Percentiles rank a stretch among this genome's conserved stretches.
These are phyloP conservation scores for Thuja plicata DNA, from an alignment of 83 land plant species.

Conservation along the genomic window DNA sequence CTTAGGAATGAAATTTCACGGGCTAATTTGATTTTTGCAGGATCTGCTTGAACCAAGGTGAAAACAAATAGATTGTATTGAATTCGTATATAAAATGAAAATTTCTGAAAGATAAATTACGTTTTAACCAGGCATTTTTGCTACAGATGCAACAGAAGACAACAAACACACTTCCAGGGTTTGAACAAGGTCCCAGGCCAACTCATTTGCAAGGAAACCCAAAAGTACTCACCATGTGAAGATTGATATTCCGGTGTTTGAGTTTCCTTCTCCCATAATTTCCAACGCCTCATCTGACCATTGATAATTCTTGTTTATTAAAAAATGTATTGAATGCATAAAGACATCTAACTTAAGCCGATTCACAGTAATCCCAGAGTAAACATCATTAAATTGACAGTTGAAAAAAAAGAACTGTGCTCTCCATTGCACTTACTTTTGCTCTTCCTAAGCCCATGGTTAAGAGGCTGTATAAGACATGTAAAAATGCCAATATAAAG, in stretches of 20 bases:
- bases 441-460: conserved; percentile 47
- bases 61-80: background rate
- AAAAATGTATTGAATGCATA: background rate
- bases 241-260: conserved; percentile 43
- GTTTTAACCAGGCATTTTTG: conserved; percentile 19
- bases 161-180: background rate
- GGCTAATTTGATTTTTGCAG: conserved; percentile 50
- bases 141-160: background rate
- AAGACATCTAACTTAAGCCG: background rate
- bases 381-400: background rate
- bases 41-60: conserved; percentile 30
- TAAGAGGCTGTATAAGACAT: conserved; percentile 42
- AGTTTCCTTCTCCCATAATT: conserved; percentile 54
- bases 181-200: background rate
- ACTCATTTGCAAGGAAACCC: background rate
- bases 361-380: background rate
- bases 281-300: conserved; percentile 52
- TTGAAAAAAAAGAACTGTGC: no score
- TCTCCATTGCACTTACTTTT: conserved; percentile 25
- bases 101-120: conserved; percentile 25
- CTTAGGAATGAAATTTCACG: conserved; percentile 49
- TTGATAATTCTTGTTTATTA: background rate
- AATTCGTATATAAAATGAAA: conserved; percentile 14
- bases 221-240: conserved; percentile 29
- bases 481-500: conserved; percentile 12